Conservation (phyloP, 2,329 filamentous ascomycete species). For the Ophiocordyceps camponoti-saundersi region DNA sequence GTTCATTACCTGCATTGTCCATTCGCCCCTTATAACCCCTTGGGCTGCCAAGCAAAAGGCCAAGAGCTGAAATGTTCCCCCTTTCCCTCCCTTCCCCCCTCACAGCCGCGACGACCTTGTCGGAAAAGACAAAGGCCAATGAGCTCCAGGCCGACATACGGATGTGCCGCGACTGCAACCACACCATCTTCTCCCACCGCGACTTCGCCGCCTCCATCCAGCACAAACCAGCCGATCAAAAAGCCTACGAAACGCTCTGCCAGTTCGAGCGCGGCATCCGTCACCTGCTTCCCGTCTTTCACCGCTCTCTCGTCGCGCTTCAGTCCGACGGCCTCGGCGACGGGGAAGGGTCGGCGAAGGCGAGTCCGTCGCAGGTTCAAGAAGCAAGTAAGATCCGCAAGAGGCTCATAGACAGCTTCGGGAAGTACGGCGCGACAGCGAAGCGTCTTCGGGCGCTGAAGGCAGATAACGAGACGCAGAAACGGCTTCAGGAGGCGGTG, state of each 20-base stretch:
- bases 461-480: conserved; percentile 54
- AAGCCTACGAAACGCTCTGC: conserved; percentile 64
- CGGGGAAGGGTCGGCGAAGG: conserved; percentile 19
- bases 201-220: conserved; percentile 60
- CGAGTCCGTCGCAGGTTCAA: conserved; percentile 50
- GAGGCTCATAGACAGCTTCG: conserved; percentile 73
- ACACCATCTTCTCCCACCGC: conserved; percentile 43
- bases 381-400: conserved; percentile 85
- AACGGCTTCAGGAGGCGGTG: conserved; percentile 61
- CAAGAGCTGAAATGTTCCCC: too few relatives aligned
- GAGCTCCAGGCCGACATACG: conserved; percentile 64
- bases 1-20: too few relatives aligned
- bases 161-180: conserved; percentile 79
- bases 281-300: conserved; percentile 67
- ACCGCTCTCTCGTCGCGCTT: conserved; percentile 54
- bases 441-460: conserved; percentile 66
- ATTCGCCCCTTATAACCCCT: not conserved
- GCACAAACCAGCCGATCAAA: conserved; percentile 55
- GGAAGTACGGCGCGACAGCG: conserved; percentile 71
- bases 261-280: conserved; percentile 83
- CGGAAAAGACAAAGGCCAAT: conserved; percentile 20
- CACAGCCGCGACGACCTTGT: conserved; percentile 14
- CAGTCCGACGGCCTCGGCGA: conserved; percentile 34
- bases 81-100: too few relatives aligned
- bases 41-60: not conserved